Evolutionary conservation across 1,284 basidiomycete genomes (phyloP), one percentile per base, ranked within the genome.

Genomic region (Xanthoconium separans): DNA sequence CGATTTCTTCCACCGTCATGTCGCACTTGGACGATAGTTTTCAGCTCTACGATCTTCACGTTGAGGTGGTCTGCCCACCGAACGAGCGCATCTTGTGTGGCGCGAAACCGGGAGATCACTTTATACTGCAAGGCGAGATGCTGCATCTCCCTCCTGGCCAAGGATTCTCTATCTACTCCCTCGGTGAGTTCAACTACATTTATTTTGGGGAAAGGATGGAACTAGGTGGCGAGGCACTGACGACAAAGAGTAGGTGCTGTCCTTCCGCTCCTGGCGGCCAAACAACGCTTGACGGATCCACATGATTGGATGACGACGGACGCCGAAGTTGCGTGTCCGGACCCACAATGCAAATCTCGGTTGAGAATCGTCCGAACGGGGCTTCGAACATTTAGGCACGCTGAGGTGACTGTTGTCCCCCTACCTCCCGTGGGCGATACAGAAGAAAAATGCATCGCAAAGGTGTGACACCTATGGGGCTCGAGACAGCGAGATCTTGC

Each of bases 291-390:
- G 20, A 79, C 77, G 1, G 68, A 82, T 47, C 59, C 70, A 2
- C 77, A 81, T 54, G 85, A 87, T 63, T 87, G 85, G 84, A 85
- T 87, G 79, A 72, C 81, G 5, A 83, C 82, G 1, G 84, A 87
- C 58, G 76, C 75, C 1, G 79, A 84, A 57, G 69, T 87, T 20
- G 84, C 82, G 0, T 86, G 84, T 61, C 84, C 83, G 0, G 84
- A 86, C 62, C 83, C 84, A 2, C 69, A 82, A 55, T 86, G 84
- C 65, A 77, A 74, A 33, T 83, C 83, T 2, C 71, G 73, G n/a
- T 61, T 85, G 63, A 77, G 66, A 56, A 83, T 87, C 30, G 66
- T 70, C 6, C 73, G 83, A 44, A 79, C 75, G 1, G 78, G 77
- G 2, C 49, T 77, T 53, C 69, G 83, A 48, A 75, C 67, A 11